Percentiles rank a stretch among this genome's conserved stretches.
Evolutionary conservation across 1,284 basidiomycete species (phyloP).

Genomic region (Sanghuangporus weigelae): DNA sequence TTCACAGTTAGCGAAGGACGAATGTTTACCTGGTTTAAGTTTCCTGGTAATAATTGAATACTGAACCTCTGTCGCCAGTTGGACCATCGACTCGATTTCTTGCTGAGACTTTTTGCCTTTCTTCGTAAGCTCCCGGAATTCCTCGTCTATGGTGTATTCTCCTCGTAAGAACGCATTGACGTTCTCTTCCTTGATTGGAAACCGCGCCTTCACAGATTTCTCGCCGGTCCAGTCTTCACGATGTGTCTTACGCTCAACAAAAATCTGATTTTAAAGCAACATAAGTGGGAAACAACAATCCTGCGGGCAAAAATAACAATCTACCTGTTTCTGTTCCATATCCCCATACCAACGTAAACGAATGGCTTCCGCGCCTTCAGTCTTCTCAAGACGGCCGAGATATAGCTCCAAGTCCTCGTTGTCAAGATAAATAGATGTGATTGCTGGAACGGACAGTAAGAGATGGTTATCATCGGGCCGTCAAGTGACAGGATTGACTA

Average conservation of each 20-base stretch:
- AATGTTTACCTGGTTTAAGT: constrained; percentile 65
- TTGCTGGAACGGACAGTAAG: constrained; percentile 41
- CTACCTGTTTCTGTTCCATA: constrained; percentile 70
- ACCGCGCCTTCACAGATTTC: constrained; percentile 97
- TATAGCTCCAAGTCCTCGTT: constrained; percentile 98
- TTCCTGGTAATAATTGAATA: constrained; percentile 86
- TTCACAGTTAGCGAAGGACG: not conserved
- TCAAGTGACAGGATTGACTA: constrained; percentile 19
- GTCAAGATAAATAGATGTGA: constrained; percentile 89
- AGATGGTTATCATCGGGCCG: not conserved
- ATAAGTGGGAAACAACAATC: not conserved
- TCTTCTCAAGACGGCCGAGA: constrained; percentile 95
- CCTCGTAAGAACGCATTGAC: constrained; percentile 91
- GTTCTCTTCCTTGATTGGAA: constrained; percentile 93
- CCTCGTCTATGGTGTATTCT: constrained; percentile 90
- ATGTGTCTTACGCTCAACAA: constrained; percentile 98
- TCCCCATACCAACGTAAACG: constrained; percentile 99
- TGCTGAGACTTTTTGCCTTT: constrained; percentile 94
- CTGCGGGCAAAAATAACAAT: constrained; percentile 21
- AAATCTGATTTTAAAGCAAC: constrained; percentile 55
- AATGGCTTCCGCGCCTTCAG: constrained; percentile 96
- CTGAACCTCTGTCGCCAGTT: constrained; percentile 95
- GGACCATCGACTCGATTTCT: constrained; percentile 94
- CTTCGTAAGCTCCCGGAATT: constrained; percentile 84
- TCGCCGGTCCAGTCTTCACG: constrained; percentile 99